A percentile compares a stretch with the other conserved stretches of the same genome.
These are phyloP conservation scores for Candida endomychidarum DNA, from an alignment of 805 yeast genomes.

Conservation along the genomic window DNA sequence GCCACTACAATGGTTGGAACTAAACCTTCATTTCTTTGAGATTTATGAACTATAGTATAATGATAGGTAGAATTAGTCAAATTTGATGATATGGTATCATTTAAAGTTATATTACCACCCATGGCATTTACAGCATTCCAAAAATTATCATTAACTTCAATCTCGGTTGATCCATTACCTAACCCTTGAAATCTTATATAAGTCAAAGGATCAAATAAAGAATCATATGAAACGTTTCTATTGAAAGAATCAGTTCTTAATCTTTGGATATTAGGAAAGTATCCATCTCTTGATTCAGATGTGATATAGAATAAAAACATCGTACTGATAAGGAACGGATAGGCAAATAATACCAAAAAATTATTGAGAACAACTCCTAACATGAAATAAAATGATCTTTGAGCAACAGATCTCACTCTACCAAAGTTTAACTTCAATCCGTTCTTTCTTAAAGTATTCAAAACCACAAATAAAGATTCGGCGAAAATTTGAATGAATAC, in stretches of 20 bases:
- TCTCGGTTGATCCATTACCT: neutral
- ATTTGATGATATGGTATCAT: neutral
- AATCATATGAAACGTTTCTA: constrained; percentile 24
- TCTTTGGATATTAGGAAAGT: constrained; percentile 14
- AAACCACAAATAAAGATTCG: constrained; percentile 24
- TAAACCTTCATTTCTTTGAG: neutral
- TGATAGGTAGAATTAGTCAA: neutral
- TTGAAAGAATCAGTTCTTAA: constrained; percentile 26
- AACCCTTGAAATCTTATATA: constrained; percentile 5
- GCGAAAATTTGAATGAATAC: constrained; percentile 23
- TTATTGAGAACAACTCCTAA: constrained; percentile 34
- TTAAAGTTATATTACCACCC: neutral
- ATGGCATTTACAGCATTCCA: neutral
- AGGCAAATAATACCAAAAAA: constrained; percentile 36
- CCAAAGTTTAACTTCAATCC: neutral
- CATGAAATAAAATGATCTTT: constrained; percentile 16
- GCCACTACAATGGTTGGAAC: constrained; percentile 27
- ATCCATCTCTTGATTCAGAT: constrained; percentile 11
- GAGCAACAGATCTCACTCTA: neutral
- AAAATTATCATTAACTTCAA: constrained; percentile 5
- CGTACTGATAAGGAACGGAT: constrained; percentile 46
- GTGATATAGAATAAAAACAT: constrained; percentile 27
- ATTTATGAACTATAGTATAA: constrained; percentile 2
- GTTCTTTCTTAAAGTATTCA: constrained; percentile 1
- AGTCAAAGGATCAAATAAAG: constrained; percentile 18